Conservation (phyloP, 2,329 filamentous ascomycete species). For the Hypomyces rosellus region DNA sequence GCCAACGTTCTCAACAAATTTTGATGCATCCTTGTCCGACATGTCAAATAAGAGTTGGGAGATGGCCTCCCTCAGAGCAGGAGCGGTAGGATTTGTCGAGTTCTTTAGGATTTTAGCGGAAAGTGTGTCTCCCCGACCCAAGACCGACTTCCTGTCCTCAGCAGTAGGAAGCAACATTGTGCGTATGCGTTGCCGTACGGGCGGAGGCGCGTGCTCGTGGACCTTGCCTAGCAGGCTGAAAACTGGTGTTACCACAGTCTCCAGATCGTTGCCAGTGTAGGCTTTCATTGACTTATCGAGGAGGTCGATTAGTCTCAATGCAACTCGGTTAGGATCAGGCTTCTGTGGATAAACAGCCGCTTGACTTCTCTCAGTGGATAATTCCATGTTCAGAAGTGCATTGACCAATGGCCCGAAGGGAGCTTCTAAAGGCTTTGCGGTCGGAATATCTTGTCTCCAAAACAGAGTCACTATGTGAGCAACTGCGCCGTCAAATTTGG, state of each 20-base stretch:
- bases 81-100: constrained; percentile 65
- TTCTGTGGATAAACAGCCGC: constrained; percentile 60
- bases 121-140: constrained; percentile 69
- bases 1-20: constrained; percentile 84
- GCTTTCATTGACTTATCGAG: constrained; percentile 58
- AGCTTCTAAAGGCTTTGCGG: constrained; percentile 62
- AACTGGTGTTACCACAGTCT: constrained; percentile 63
- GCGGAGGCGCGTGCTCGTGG: constrained; percentile 60
- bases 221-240: constrained; percentile 67
- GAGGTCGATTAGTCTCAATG: constrained; percentile 61
- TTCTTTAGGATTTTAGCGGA: constrained; percentile 71
- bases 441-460: constrained; percentile 49
- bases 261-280: constrained; percentile 65
- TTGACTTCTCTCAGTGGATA: constrained; percentile 48
- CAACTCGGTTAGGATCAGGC: constrained; percentile 49
- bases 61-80: constrained; percentile 67
- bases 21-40: constrained; percentile 70
- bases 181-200: constrained; percentile 56
- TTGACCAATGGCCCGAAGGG: constrained; percentile 71
- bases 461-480: constrained; percentile 67
- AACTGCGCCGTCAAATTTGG: constrained; percentile 61
- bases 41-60: constrained; percentile 80
- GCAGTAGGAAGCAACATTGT: constrained; percentile 66
- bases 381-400: constrained; percentile 70
- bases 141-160: constrained; percentile 66